These are phyloP conservation scores for Aspergillus flavus DNA, from an alignment of 2,329 filamentous ascomycete species.

Conservation along the genomic window DNA sequence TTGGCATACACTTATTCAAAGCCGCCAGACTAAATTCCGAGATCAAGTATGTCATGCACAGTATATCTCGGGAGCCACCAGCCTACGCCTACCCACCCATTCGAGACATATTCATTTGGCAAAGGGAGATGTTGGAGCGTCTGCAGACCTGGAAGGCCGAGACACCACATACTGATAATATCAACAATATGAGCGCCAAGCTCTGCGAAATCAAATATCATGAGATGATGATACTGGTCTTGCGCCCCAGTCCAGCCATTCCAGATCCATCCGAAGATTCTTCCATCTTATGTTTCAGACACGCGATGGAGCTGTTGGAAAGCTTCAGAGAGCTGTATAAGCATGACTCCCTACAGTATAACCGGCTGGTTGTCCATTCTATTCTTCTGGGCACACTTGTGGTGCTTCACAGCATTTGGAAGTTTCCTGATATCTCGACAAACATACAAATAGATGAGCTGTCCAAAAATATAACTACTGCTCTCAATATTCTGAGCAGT, in stretches of 20 bases:
- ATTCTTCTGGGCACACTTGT: constrained; percentile 54
- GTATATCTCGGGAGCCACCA: constrained; percentile 52
- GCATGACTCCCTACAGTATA: constrained; percentile 50
- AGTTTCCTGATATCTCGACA: constrained; percentile 45
- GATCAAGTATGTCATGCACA: constrained; percentile 61
- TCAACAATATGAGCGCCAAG: constrained; percentile 15
- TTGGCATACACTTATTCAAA: constrained; percentile 53
- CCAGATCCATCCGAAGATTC: constrained; percentile 49
- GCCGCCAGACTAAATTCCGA: constrained; percentile 54
- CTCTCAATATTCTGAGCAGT: constrained; percentile 53
- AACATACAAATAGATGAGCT: constrained; percentile 44
- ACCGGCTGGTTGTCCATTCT: constrained; percentile 53
- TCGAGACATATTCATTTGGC: constrained; percentile 51
- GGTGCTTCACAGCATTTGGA: constrained; percentile 55
- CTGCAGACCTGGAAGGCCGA: constrained; percentile 46
- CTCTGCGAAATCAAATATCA: constrained; percentile 53
- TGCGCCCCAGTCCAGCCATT: constrained; percentile 57
- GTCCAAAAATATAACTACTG: constrained; percentile 45
- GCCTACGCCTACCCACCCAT: constrained; percentile 54
- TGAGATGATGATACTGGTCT: constrained; percentile 51
- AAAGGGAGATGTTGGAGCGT: constrained; percentile 44
- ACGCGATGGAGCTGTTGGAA: constrained; percentile 46
- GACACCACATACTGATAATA: constrained; percentile 34
- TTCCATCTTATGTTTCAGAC: constrained; percentile 48
- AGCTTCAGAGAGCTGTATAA: constrained; percentile 50